Evolutionary conservation across 208 protist species (phyloP), one percentile per base, ranked within the genome.

Genomic region (Trypanosoma scelopori): DNA sequence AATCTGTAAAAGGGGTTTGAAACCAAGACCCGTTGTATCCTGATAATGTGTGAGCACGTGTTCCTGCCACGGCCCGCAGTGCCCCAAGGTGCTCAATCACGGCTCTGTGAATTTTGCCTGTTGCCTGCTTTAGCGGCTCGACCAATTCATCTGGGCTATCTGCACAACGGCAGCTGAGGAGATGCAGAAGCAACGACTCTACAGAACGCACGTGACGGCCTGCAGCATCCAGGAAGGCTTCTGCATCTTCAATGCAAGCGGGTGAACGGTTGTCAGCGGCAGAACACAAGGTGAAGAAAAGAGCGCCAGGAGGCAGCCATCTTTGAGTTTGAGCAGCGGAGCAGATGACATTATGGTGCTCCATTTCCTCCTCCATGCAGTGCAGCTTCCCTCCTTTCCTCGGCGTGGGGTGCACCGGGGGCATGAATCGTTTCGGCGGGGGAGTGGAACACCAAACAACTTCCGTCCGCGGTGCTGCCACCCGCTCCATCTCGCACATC

Each of bases 111-210:
- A 77, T 53, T 37, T 47, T 22, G 32, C 28, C 9, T 35, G 18
- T 28, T 13, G 7, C 42, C 4, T 32, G 32, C 12, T 18, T 46
- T 22, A 72, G 4, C 1, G 35, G 22, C 11, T 30, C 16, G 18
- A 73, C 46, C 25, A 77, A 16, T 57, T 69, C 66, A 35, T 49
- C 37, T 22, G 71, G 45, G 37, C 13, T 30, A 12, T 53, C 39
- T 5, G 9, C 12, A 53, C 76, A 82, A n/a, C 56, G 46, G 12
- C 20, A 39, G 28, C 53, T 72, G 7, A 70, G n/a, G 28, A 82
- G 39, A 48, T 73, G 70, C 32, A 78, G 32, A 22, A 61, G 56
- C 20, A 76, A 43, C 7, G 46, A 12, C 28, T 82, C 76, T 22
- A 78, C 59, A n/a, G 43, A 61, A 39, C 76, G 64, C n/a, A 45